Percentiles rank a stretch among this genome's conserved stretches.
These are phyloP conservation scores for Xylariaceae sp. DNA, from an alignment of 2,329 filamentous ascomycete genomes.

Conservation along the genomic window DNA sequence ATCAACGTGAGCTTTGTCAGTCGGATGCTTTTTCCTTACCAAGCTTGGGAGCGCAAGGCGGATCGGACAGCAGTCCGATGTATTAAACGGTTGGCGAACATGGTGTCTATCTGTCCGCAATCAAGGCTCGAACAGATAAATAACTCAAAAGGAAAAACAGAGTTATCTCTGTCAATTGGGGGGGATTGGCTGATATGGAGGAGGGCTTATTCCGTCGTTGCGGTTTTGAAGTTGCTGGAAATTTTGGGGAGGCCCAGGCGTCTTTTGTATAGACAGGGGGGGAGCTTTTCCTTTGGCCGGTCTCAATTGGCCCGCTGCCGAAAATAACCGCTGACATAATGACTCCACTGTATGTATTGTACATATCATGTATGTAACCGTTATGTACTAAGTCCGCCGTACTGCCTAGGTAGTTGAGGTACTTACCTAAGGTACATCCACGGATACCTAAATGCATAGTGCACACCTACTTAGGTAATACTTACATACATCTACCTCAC, in stretches of 20 bases:
- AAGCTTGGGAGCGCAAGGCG: conserved; percentile 54
- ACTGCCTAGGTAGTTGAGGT: no score
- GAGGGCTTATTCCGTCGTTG: not conserved
- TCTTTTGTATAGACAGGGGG: conserved; percentile 3
- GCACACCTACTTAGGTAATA: no score
- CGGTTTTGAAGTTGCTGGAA: conserved; percentile 18
- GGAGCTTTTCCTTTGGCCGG: not conserved
- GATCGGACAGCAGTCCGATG: conserved; percentile 60
- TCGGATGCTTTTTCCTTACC: conserved; percentile 48
- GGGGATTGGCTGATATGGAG: conserved; percentile 9
- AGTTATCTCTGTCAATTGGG: conserved; percentile 11
- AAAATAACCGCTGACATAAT: conserved; percentile 21
- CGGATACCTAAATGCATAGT: no score
- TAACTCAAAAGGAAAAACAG: conserved; percentile 8
- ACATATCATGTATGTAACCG: no score
- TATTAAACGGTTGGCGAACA: conserved; percentile 66
- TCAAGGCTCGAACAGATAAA: conserved; percentile 8
- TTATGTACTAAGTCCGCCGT: no score
- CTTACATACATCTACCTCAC: no score
- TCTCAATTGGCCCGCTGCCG: conserved; percentile 6
- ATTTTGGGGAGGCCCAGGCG: conserved; percentile 27
- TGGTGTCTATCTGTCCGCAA: conserved; percentile 43
- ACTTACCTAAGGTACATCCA: no score
- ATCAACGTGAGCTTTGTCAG: conserved; percentile 17
- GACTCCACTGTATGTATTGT: not conserved